Evolutionary conservation across 208 protist genomes (phyloP), one percentile per base, ranked within the genome.

Genomic region (Herpetomonas muscarum): DNA sequence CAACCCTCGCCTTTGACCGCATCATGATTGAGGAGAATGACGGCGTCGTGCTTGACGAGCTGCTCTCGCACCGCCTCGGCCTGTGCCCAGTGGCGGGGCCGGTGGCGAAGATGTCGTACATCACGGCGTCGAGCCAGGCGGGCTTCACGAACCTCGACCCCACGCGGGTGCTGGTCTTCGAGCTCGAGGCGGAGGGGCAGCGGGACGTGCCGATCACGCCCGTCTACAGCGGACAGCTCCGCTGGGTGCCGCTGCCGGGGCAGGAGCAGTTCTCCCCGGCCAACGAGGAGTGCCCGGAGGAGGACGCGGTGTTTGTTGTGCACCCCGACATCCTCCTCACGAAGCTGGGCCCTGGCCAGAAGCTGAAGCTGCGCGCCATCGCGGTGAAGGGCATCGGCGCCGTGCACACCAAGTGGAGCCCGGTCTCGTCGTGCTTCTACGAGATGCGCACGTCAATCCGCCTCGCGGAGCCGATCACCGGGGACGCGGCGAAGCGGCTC

Each of bases 341-440:
- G 15, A 98, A 99, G 65, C 66, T 99, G 32, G 88, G 94, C n/a
- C 97, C 97, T 2, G 93, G 95, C 1, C 97, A 99, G 79, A 73
- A 79, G 2, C 70, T 99, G 25, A 95, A 98, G 64, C 68, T 98
- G 29, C 87, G 86, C 42, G 87, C 74, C 22, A 87, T 96, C 49
- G 93, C 87, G n/a, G 79, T 97, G 13, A 98, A 98, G 67, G 97
- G 98, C 17, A 88, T 98, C 51, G 98, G 98, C 45, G 86, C 82
- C 39, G 85, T 87, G 19, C 98, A 99, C 76, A 92, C 98, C 39
- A 99, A 99, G 82, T 99, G 97, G 94, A 91, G 87, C 12, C 98
- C 98, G 0, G 98, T 98, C 28, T 90, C 94, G 10, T 96, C 96
- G 10, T 98, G 97, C 47, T 96, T 91, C 46, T 99, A 99, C 76